phyloP scores from a whole-genome alignment of 176 grass and related monocot genomes.

The Saccharum spontaneum region DNA sequence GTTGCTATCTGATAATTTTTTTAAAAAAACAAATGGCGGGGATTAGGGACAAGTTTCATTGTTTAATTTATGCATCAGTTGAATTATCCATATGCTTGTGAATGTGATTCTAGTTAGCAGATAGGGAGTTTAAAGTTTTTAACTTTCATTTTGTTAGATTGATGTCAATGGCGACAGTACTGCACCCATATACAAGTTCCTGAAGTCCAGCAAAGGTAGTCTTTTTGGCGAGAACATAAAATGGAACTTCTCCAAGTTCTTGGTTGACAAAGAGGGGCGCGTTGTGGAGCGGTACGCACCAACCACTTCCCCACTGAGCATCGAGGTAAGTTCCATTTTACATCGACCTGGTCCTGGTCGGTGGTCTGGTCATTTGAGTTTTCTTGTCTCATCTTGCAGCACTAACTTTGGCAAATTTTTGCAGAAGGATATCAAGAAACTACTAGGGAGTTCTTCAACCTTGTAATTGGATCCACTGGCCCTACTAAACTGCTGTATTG shows the following conservation, averaged over 20 bases:
- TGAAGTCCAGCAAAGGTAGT: conserved; percentile 79
- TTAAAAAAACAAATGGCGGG: background rate
- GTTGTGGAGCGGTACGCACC: conserved; percentile 88
- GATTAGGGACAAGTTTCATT: background rate
- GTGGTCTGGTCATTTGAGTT: background rate
- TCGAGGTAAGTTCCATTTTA: conserved; percentile 52
- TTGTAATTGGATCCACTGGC: background rate
- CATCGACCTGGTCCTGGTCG: background rate
- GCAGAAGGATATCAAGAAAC: conserved; percentile 91
- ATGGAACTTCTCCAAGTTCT: conserved; percentile 96
- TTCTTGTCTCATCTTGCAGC: background rate
- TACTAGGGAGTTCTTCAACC: conserved; percentile 48
- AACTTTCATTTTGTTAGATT: conserved; percentile 44
- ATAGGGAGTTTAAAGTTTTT: background rate
- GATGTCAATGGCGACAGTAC: conserved; percentile 76
- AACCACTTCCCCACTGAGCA: conserved; percentile 81
- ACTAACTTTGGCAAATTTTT: conserved; percentile 22
- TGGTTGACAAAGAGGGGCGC: conserved; percentile 77
- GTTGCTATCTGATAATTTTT: background rate
- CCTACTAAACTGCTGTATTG: conserved; percentile 1
- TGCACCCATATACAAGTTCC: conserved; percentile 84
- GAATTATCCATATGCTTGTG: background rate
- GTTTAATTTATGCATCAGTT: background rate
- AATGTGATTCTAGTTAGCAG: background rate
- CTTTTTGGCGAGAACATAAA: conserved; percentile 76